A percentile compares a stretch with the other conserved stretches of the same genome.
Evolutionary conservation across 1,284 basidiomycete species (phyloP).

Genomic region (Rhizopogon hawkerae): DNA sequence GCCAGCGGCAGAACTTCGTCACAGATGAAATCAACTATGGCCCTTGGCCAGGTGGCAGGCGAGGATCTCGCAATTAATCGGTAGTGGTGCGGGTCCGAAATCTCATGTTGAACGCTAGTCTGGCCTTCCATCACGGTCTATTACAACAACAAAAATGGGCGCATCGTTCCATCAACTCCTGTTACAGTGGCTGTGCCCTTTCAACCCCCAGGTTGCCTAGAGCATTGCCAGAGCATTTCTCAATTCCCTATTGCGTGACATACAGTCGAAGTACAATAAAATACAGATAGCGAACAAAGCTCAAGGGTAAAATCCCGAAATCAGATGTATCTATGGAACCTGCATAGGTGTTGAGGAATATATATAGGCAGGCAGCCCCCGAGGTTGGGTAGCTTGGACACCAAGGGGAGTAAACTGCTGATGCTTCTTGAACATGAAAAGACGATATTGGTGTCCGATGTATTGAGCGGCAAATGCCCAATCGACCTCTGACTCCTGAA

Average conservation of each 20-base stretch:
- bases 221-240: neutral
- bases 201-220: no score
- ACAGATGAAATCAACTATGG: neutral
- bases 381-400: neutral
- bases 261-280: neutral
- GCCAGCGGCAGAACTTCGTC: constrained; percentile 11
- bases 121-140: no score
- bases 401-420: constrained; percentile 18
- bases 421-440: constrained; percentile 24
- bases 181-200: neutral
- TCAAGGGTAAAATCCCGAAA: neutral
- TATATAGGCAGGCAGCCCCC: neutral
- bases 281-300: neutral
- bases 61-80: neutral
- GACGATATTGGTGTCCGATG: constrained; percentile 25
- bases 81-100: neutral
- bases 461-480: constrained; percentile 22
- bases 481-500: constrained; percentile 18
- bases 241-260: neutral
- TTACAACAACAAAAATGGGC: neutral
- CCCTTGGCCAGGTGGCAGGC: neutral
- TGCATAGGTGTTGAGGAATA: constrained; percentile 1
- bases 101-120: no score
- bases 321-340: neutral
- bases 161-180: neutral